Percentiles rank a stretch among this genome's conserved stretches.
Conservation (phyloP, 805 yeast species). For the Saturnispora dispora region DNA sequence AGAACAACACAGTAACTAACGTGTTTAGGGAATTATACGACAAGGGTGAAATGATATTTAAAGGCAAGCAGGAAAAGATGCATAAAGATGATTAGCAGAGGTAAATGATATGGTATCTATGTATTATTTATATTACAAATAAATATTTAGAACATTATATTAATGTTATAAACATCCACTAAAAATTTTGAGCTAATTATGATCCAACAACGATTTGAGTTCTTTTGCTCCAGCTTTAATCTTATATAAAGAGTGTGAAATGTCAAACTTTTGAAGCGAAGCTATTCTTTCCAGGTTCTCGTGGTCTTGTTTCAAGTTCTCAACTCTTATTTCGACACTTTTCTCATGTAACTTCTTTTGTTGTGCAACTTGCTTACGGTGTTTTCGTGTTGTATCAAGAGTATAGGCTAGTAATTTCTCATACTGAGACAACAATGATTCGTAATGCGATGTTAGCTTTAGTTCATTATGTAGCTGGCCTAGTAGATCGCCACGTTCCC, state of each 20-base stretch:
- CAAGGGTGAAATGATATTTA: conserved; percentile 12
- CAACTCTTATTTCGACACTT: not conserved
- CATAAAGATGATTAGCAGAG: not conserved
- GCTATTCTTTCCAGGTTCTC: not conserved
- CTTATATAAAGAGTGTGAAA: conserved; percentile 1
- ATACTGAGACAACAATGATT: conserved; percentile 8
- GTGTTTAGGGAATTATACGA: conserved; percentile 17
- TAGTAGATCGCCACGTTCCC: conserved; percentile 1
- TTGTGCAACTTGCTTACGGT: conserved; percentile 25
- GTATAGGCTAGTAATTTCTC: conserved; percentile 14
- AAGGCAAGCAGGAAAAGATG: not conserved
- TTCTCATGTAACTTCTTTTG: conserved; percentile 22
- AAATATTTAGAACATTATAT: not conserved
- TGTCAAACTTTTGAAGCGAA: not conserved
- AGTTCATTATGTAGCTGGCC: conserved; percentile 8
- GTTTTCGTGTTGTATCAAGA: conserved; percentile 16
- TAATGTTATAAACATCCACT: not conserved
- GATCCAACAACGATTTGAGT: not conserved
- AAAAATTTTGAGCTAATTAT: not conserved
- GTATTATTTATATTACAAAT: not conserved
- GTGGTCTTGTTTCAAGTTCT: not conserved
- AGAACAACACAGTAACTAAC: conserved; percentile 18
- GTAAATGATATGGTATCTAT: not conserved
- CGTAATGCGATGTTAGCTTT: conserved; percentile 9
- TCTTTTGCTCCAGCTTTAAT: not conserved